Evolutionary conservation across 495 filamentous ascomycete genomes (phyloP).

Genomic region (Pyronema omphalodes): DNA sequence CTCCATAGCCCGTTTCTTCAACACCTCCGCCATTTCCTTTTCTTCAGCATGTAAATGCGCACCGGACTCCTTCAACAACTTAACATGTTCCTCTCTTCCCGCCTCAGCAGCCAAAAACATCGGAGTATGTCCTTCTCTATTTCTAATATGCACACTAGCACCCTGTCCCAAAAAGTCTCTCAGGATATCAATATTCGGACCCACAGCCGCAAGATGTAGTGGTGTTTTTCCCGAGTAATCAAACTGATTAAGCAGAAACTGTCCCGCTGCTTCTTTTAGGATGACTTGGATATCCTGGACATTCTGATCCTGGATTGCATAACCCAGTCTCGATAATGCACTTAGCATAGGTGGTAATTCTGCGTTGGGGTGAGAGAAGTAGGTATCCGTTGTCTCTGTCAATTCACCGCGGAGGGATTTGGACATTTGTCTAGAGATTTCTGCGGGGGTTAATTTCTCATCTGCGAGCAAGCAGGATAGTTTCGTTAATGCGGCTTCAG

Average conservation of each 20-base stretch:
- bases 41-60: constrained; percentile 44
- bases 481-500: constrained; percentile 87
- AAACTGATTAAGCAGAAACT: constrained; percentile 52
- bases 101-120: constrained; percentile 42
- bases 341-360: constrained; percentile 30
- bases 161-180: constrained; percentile 55
- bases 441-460: constrained; percentile 38
- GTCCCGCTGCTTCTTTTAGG: constrained; percentile 39
- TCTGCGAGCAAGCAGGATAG: constrained; percentile 69
- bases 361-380: constrained; percentile 41
- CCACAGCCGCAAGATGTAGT: constrained; percentile 48
- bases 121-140: constrained; percentile 62
- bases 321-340: constrained; percentile 54
- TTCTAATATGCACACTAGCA: constrained; percentile 73
- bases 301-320: constrained; percentile 62
- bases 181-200: constrained; percentile 42
- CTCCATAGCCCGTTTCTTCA: constrained; percentile 5
- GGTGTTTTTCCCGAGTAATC: constrained; percentile 91
- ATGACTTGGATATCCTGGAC: constrained; percentile 43
- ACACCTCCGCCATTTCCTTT: constrained; percentile 13
- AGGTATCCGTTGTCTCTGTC: constrained; percentile 45
- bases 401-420: constrained; percentile 66
- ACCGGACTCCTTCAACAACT: constrained; percentile 47
- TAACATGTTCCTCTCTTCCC: constrained; percentile 41
- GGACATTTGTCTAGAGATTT: constrained; percentile 55